Base-by-base conservation (phyloP, 1,284 basidiomycete species). In the Cryptococcus hybrid region DNA sequence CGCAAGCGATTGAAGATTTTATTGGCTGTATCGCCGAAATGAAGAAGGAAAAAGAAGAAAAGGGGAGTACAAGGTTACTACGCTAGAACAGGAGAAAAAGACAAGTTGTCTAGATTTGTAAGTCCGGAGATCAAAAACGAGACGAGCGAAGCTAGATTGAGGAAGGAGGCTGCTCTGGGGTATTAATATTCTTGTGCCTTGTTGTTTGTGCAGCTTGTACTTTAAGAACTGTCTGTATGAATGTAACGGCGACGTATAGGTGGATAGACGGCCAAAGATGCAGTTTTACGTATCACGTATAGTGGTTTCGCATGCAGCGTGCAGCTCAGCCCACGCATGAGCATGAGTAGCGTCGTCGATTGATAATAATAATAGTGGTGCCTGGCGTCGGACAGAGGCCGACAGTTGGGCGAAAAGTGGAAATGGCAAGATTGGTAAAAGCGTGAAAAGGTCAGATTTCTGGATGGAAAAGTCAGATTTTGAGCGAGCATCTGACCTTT, bases 1-100 rank as follows among this genome's bases (percentile, higher is more conserved):
- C 87, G 13, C 71, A 84, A 55, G 90, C 92, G 0, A 73, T 83
- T 24, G 77, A 80, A 37, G 82, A 83, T 51, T 68, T 84, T 15
- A 68, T 83, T 47, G 63, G 56, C 13, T 54, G 77, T 12, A 71
- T 81, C 24, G 51, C 49, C 47, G 67, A 69, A 48, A 68, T 80
- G 68, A 71, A 73, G 63, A 45, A 61, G 11, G 66, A 66, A 51
- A 52, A 52, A 51, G 46, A 56, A 24, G 45, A 56, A 47, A 47
- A 34, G 18, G 18, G 0, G 36, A 56, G 11, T 51, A 46, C 12
- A 7, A 55, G 9, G 18, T 53, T 8, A 51, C 57, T 5, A 30
- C 30, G 30, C 30, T 30, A 30, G 30, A 1, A 1, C 30, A 30
- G 30, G 30, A 30, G 30, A 47, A 9, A 54, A 62, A 49, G 53